Evolutionary conservation across 1,139 yeast genomes (phyloP), one percentile per base, ranked within the genome.

Genomic region (Neolecta irregularis): DNA sequence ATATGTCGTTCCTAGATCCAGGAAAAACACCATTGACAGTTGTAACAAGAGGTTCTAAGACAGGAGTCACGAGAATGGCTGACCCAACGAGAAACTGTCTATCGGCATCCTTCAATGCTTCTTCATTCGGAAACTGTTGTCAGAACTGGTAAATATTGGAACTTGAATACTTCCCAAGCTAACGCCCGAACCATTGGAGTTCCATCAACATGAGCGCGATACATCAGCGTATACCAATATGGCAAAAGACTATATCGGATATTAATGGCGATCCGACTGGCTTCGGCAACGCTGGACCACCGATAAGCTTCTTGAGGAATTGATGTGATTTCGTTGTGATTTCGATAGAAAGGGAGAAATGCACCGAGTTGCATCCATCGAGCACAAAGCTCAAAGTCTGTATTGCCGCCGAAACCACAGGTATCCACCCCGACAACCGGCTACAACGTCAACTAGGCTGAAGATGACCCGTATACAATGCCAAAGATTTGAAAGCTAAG

Each of bases 341-440:
- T 94, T 49, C 96, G 66, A 61, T 85, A 85, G 51, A 88, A 88
- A 29, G 96, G 96, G 55, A 83, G 83, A 74, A 91, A 85, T 19
- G 78, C 70, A 41, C 94, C 95, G 1, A 92, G 65, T 55, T 88
- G 96, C 55, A 81, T 83, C 96, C 96, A 88, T 50, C 98, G 65
- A 1, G 78, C 68, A 42, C 80, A 61, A 39, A 88, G 57, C 48
- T 85, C 95, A 30, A 67, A 63, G 2, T 72, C 60, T 1, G 96
- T 95, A 52, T 85, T 68, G 5, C 93, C 93, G 49, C 80, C 80
- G 52, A 88, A 88, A 0, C 98, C 98, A 23, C 94, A 95, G 24
- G 85, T 85, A 57, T 88, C 96, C 3, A 93, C 85, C 3, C 98
- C 96, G 4, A 79, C 68, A 58, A 83, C 83, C 24, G 95, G 95